Percentiles rank a stretch among this genome's conserved stretches.
These are phyloP conservation scores for Ceratobasidium sp. DNA, from an alignment of 1,284 basidiomycete species.

Conservation along the genomic window DNA sequence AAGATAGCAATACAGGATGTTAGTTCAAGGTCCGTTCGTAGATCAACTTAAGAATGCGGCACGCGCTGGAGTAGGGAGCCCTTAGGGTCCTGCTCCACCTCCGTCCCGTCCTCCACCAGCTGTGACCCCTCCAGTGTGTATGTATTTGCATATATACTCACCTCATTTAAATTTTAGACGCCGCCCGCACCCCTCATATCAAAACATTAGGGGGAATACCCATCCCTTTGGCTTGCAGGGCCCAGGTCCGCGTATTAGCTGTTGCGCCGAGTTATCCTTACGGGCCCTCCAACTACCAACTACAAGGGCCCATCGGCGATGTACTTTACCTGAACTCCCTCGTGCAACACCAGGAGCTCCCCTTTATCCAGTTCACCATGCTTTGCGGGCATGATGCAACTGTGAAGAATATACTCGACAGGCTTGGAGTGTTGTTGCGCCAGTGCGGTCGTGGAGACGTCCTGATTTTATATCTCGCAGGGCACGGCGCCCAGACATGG, in stretches of 20 bases:
- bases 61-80: not conserved
- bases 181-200: not conserved
- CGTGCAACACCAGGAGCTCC: not conserved
- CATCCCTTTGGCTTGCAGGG: not conserved
- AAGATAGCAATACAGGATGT: no score
- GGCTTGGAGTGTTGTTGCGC: not conserved
- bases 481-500: not conserved
- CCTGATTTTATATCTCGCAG: conserved; percentile 3
- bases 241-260: not conserved
- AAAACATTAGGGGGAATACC: not conserved
- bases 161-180: not conserved
- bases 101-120: not conserved
- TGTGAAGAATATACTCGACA: not conserved
- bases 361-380: not conserved
- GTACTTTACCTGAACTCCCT: not conserved
- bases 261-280: no score
- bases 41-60: no score
- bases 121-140: not conserved
- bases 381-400: conserved; percentile 3
- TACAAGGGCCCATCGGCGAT: not conserved
- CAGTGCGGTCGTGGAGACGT: not conserved
- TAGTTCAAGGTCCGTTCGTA: no score
- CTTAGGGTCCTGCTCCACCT: not conserved
- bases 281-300: no score
- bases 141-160: not conserved